phyloP scores from a whole-genome alignment of 2,329 filamentous ascomycete genomes.

The Achaetomium macrosporum region DNA sequence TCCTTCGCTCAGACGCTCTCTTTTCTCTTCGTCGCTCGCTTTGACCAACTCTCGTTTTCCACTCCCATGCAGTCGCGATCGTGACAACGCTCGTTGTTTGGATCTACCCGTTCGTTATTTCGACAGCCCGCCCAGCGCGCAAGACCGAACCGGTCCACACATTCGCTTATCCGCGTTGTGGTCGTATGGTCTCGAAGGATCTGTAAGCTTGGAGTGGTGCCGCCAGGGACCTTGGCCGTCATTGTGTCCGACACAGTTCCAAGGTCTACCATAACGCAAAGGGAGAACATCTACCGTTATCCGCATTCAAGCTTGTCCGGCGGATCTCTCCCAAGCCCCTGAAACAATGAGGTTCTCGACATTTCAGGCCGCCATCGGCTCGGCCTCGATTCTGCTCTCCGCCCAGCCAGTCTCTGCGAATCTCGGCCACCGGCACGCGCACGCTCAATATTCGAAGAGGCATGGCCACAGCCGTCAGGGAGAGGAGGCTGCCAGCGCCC shows the following conservation, averaged over 20 bases:
- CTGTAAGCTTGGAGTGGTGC: neutral
- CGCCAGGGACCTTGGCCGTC: neutral
- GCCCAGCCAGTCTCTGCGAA: slow-evolving; percentile 34
- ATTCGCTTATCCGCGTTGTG: neutral
- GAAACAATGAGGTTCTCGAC: slow-evolving; percentile 47
- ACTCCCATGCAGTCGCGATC: neutral
- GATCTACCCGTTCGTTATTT: neutral
- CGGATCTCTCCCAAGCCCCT: neutral
- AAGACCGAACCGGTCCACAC: neutral
- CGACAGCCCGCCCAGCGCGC: neutral
- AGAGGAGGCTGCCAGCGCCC: slow-evolving; percentile 17
- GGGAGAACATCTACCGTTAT: neutral
- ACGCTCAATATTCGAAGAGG: slow-evolving; percentile 29
- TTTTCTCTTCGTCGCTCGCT: slow-evolving; percentile 20
- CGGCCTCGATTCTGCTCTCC: slow-evolving; percentile 43
- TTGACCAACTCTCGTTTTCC: slow-evolving; percentile 1
- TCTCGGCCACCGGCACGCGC: slow-evolving; percentile 36
- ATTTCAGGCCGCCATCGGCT: slow-evolving; percentile 44
- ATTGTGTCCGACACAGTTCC: slow-evolving; percentile 1
- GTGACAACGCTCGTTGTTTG: neutral
- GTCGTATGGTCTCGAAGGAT: neutral
- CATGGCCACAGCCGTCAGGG: slow-evolving; percentile 19
- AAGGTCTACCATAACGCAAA: neutral
- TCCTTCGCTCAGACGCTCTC: slow-evolving; percentile 16
- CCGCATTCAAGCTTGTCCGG: neutral